Base-by-base conservation (phyloP, 2,329 filamentous ascomycete species). In the Apiospora malaysiana region DNA sequence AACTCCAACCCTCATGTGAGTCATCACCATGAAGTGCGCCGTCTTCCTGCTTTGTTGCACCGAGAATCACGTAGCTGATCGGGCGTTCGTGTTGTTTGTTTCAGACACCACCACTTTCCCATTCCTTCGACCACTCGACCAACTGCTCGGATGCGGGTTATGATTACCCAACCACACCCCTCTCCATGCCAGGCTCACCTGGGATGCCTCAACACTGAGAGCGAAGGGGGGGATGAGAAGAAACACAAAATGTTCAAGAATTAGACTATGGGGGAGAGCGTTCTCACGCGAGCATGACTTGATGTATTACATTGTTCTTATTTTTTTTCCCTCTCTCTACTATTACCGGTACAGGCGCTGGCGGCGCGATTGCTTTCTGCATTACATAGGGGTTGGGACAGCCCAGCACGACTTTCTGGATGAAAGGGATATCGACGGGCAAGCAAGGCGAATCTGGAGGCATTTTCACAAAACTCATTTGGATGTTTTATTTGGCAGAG, bases 101-200 rank as follows among this genome's bases (percentile, higher is more conserved):
- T 77, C 83, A 94, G 92, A 94, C 92, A 81, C 92, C 92, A 83
- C 91, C 92, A 78, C 88, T 94, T 76, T 92, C 91, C 77, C 91
- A 92, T 79, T 92, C 90, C 40, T 93, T 90, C 80, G 91, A 93
- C 77, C 88, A 90, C 79, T 93, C 91, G 69, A 83, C 88, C 72
- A 86, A 84, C 77, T 89, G 88, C 80, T 91, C 89, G 43, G 89
- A 91, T 76, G 83, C 86, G 72, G 86, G 87, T 71, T 90, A 88
- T 78, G 87, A 90, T 74, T 91, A 91, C 82, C 92, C 91, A 47
- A 88, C 88, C 59, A 94, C 92, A 69, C 92, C 92, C 72, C 83
- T 92, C 74, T 93, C 91, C n/a, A 91, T 93, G 88, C 91, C 91
- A 43, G 87, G 86, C 66, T 93, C 91, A 63, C 92, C 92, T 59